These are phyloP conservation scores for Oryza meridionalis DNA, from an alignment of 176 grass and related monocot species.

Conservation along the genomic window DNA sequence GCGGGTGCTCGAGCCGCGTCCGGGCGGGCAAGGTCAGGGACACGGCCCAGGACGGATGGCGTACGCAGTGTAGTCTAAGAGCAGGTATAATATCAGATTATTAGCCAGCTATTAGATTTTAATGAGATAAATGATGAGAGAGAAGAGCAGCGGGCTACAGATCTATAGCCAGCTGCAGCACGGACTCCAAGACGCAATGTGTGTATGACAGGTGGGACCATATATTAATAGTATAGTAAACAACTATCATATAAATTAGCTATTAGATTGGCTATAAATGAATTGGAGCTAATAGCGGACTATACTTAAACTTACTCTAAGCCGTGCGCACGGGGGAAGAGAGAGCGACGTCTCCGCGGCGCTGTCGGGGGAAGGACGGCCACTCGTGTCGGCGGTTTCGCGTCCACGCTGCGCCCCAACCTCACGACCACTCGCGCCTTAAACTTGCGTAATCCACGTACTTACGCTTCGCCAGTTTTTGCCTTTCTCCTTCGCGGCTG, in stretches of 20 bases:
- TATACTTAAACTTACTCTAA: no score
- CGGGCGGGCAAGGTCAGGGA: background rate
- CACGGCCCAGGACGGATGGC: background rate
- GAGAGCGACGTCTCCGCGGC: slow-evolving; percentile 36
- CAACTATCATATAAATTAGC: no score
- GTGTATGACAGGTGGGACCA: no score
- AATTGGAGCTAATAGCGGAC: no score
- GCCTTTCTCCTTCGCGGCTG: background rate
- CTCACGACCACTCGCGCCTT: background rate
- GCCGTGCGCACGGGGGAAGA: background rate
- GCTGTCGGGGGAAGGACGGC: slow-evolving; percentile 23
- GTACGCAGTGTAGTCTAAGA: background rate
- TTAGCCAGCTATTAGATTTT: no score
- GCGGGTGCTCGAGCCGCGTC: background rate
- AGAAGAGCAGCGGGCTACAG: no score
- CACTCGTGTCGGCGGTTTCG: slow-evolving; percentile 30
- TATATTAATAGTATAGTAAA: no score
- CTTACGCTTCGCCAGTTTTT: background rate
- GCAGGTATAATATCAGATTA: no score
- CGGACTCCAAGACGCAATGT: no score
- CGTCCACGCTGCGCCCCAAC: slow-evolving; percentile 31
- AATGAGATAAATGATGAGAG: no score
- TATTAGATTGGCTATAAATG: no score
- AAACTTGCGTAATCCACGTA: background rate
- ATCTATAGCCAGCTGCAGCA: no score